A percentile compares a stretch with the other conserved stretches of the same genome.
These are phyloP conservation scores for Nemania sp. DNA, from an alignment of 2,329 filamentous ascomycete genomes.

Conservation along the genomic window DNA sequence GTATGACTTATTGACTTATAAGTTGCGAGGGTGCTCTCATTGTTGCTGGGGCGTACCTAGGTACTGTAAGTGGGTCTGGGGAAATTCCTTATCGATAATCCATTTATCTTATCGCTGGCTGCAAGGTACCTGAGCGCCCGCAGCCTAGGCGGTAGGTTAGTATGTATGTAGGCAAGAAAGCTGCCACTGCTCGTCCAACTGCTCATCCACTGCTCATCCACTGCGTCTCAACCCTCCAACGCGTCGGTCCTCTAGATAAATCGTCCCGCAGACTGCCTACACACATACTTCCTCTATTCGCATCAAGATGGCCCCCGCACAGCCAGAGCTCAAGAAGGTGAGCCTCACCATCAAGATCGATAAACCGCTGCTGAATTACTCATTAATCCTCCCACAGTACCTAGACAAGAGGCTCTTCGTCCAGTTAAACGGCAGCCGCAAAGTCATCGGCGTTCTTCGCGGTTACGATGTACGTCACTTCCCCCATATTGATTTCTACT, in stretches of 20 bases:
- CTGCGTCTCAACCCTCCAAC: constrained; percentile 29
- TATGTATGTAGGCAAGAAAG: constrained; percentile 14
- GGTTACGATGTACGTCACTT: constrained; percentile 89
- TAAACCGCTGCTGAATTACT: constrained; percentile 31
- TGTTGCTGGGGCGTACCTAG: neutral
- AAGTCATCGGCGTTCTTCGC: constrained; percentile 92
- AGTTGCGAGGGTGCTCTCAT: too few relatives aligned
- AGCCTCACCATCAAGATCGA: constrained; percentile 1
- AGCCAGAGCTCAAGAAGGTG: constrained; percentile 99
- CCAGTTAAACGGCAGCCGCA: constrained; percentile 96
- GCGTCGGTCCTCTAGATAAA: constrained; percentile 27
- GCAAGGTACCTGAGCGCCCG: constrained; percentile 24
- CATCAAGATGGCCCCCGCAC: constrained; percentile 92
- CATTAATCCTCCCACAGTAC: constrained; percentile 71
- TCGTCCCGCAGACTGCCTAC: constrained; percentile 27
- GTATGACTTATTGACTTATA: too few relatives aligned
- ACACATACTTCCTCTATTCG: neutral
- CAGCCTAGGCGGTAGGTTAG: neutral
- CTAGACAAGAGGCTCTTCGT: constrained; percentile 99
- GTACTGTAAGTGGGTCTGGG: neutral
- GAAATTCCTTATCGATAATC: constrained; percentile 46
- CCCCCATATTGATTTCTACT: neutral
- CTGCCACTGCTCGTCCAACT: constrained; percentile 23
- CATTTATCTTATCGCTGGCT: constrained; percentile 44
- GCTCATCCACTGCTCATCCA: too few relatives aligned